Base-by-base conservation (phyloP, 345 rosid genomes). In the Lenwebbia sp. region DNA sequence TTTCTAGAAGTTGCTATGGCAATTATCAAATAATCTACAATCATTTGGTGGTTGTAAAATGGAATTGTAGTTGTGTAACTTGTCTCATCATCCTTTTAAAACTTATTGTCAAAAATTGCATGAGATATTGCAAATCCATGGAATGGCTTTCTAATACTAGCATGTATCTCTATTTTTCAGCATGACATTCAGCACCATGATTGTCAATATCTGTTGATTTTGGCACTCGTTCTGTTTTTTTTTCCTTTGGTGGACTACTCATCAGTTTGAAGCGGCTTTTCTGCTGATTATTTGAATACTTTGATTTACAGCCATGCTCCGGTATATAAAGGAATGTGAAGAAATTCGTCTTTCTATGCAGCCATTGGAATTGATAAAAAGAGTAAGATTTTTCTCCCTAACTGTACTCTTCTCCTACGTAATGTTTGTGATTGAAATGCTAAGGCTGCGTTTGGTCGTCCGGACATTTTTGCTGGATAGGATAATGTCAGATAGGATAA, bases 341-440 rank as follows among this genome's bases (percentile, higher is more conserved):
- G 96, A 95, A 91, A 86, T 94, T 37, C 95, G 97, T 85, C 94
- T 94, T 49, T 93, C 98, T 75, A 90, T 94, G 98, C 98, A 92
- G 90, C 99, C 97, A 4, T 87, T 93, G 91, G 94, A 92, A 82
- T 93, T 96, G 84, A 95, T 97, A 84, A 94, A 94, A 91, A 92
- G 96, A 85, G 99, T 97, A 91, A 85, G 78, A 33, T 17, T 70
- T 70, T 37, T 33, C 78, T 44, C 47, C 41, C 41, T 70, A 19
- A 19, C 25, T 70, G 78, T 37, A 19, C 78, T 19, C 22, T 33
- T 33, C 23, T 33, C 47, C 2, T 3, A 19, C 3, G 25, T 70
- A 70, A 70, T 70, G 22, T 37, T 37, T 13, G 19, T 33, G 25
- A 1, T 70, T 70, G 78, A 70, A 17, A 33, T 70, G 47, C 44